Percentiles rank a stretch among this genome's conserved stretches.
Conservation (phyloP, 2,329 filamentous ascomycete species). For the Exophiala lecanii-corni region DNA sequence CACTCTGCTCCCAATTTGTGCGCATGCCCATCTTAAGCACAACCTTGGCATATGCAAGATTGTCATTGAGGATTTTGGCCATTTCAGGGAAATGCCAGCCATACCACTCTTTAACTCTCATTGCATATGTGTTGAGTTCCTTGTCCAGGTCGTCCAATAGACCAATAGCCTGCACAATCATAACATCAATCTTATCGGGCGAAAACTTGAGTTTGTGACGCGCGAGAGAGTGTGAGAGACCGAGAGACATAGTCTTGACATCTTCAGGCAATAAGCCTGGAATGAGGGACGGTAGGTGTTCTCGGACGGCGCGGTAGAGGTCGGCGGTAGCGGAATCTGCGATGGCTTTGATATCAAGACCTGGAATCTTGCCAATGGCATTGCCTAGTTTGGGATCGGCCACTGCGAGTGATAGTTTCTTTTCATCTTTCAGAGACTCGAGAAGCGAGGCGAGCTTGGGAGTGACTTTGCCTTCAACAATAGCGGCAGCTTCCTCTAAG, state of each 20-base stretch:
- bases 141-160: slow-evolving; percentile 96
- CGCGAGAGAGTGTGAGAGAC: slow-evolving; percentile 93
- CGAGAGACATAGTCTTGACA: slow-evolving; percentile 89
- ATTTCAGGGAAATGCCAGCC: slow-evolving; percentile 99
- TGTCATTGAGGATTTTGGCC: slow-evolving; percentile 95
- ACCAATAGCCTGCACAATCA: slow-evolving; percentile 97
- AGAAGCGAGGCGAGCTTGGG: slow-evolving; percentile 77
- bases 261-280: slow-evolving; percentile 80
- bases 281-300: slow-evolving; percentile 83
- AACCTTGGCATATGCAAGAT: slow-evolving; percentile 85
- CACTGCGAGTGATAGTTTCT: slow-evolving; percentile 91
- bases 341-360: slow-evolving; percentile 77
- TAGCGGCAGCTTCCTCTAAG: slow-evolving; percentile 79
- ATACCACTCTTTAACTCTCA: slow-evolving; percentile 99
- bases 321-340: slow-evolving; percentile 79
- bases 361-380: slow-evolving; percentile 86
- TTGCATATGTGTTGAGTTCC: slow-evolving; percentile 96
- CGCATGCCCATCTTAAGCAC: slow-evolving; percentile 88
- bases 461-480: slow-evolving; percentile 93
- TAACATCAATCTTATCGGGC: slow-evolving; percentile 96
- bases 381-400: slow-evolving; percentile 88
- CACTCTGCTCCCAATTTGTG: slow-evolving; percentile 67
- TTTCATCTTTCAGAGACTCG: slow-evolving; percentile 90
- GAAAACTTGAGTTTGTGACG: slow-evolving; percentile 99
- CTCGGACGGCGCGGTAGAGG: slow-evolving; percentile 88